Evolutionary conservation across 192 early-diverging fungal genomes (phyloP), one percentile per base, ranked within the genome.

Genomic region (Coemansia sp.): DNA sequence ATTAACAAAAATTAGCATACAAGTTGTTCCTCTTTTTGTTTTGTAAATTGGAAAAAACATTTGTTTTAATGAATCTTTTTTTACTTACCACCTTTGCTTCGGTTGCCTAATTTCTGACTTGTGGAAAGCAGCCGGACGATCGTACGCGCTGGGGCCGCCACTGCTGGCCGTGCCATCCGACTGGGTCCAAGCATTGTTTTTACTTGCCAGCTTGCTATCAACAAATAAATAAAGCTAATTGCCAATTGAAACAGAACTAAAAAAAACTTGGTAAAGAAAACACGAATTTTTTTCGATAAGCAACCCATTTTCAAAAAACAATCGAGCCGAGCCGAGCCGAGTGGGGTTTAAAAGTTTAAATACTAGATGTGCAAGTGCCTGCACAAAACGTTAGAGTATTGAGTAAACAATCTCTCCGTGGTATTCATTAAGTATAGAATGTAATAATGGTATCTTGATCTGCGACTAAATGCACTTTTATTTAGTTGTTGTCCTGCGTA

Each of bases 401-500:
- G n/a, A n/a, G n/a, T n/a, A n/a, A n/a, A n/a, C n/a, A n/a, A n/a
- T n/a, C n/a, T n/a, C n/a, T n/a, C n/a, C n/a, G n/a, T n/a, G n/a
- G n/a, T 35, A 35, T 6, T 35, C 5, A 6, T 6, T 35, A 12
- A 35, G 33, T 14, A 35, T 35, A 12, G 10, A n/a, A n/a, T n/a
- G n/a, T n/a, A n/a, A n/a, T n/a, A n/a, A n/a, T n/a, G n/a, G n/a
- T n/a, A n/a, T n/a, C n/a, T n/a, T n/a, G 6, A 47, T 47, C 12
- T 19, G 43, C 5, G 38, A 51, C 1, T 43, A 40, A 31, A 47
- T 22, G 44, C 7, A 32, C 10, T n/a, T n/a, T n/a, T n/a, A n/a
- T n/a, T 60, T 35, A 69, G 38, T 30, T 61, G 51, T 51, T 57
- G 29, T 77, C 81, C 69, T 71, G 87, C 69, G 70, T 77, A 29